Evolutionary conservation across 352 stramenopile genomes (phyloP).

Genomic region (Phytophthora gonapodyides): DNA sequence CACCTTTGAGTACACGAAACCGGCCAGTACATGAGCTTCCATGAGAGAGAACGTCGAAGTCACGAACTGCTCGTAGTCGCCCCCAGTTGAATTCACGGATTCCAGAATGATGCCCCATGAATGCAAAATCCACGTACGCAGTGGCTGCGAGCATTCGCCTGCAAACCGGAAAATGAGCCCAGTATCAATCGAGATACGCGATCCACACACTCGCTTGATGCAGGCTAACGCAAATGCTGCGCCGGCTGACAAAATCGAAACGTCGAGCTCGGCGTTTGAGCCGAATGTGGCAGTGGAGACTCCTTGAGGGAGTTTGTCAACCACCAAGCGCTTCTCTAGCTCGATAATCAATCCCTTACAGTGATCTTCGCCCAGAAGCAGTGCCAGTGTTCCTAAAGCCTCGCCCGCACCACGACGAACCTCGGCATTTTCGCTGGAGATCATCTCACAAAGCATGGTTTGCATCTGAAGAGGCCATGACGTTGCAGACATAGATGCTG

Average conservation of each 20-base stretch:
- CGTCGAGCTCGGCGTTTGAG: conserved; percentile 39
- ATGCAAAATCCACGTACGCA: conserved; percentile 87
- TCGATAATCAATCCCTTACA: conserved; percentile 66
- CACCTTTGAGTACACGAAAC: conserved; percentile 73
- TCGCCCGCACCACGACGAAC: conserved; percentile 79
- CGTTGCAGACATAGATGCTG: conserved; percentile 29
- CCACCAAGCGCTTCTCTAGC: conserved; percentile 68
- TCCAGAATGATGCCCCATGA: conserved; percentile 86
- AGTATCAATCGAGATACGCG: conserved; percentile 75
- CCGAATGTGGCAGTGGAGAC: conserved; percentile 32
- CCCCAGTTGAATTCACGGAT: conserved; percentile 70
- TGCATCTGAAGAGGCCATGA: conserved; percentile 79
- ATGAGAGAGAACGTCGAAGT: conserved; percentile 75
- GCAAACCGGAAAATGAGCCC: conserved; percentile 75
- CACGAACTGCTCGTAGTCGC: conserved; percentile 85
- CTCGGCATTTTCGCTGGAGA: conserved; percentile 61
- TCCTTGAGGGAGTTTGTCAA: conserved; percentile 56
- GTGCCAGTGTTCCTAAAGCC: conserved; percentile 63
- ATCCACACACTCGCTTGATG: conserved; percentile 82
- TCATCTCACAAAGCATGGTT: conserved; percentile 81
- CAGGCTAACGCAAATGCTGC: conserved; percentile 78
- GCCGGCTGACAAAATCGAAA: conserved; percentile 58
- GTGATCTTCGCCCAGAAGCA: conserved; percentile 51
- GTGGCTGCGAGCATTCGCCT: conserved; percentile 65
- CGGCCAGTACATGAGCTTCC: conserved; percentile 72